Base-by-base conservation (phyloP, 1,139 yeast genomes). In the Yamadazyma pseudoaaseri region DNA sequence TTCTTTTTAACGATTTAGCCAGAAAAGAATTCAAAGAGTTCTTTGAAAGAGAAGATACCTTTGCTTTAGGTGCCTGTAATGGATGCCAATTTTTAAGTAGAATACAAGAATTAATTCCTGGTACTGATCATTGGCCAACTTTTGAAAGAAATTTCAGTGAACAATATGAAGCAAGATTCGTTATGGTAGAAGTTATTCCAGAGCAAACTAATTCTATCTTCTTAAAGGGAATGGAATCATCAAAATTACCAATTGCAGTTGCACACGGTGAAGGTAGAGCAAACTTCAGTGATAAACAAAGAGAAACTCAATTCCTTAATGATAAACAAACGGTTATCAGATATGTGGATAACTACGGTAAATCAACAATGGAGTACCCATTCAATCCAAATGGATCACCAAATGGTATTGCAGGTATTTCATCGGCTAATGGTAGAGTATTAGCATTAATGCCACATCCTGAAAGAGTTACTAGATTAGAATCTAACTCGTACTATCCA, bases 381-480 rank as follows among this genome's bases (percentile, higher is more conserved):
- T 85, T 73, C 68, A 92, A 92, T 69, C 98, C 98, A 39, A 94
- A 94, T 62, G 99, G 99, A 26, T 86, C 97, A 14, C 87, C 94
- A 30, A 76, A 76, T 35, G 97, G 96, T 63, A 86, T 94, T 53
- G 86, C 97, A 27, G 99, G 97, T 71, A 79, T 94, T 42, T 73
- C 85, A 44, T 80, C 92, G 33, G 86, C 85, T 37, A 86, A 86
- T 54, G 98, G 98, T 47, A 81, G 98, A 60, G 97, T 94, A 4
- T 70, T 94, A 52, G 97, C 97, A 3, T 79, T 94, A 89, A 94
- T 94, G 99, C 99, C 99, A 30, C 99, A 94, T 58, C 98, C 99
- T 16, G 99, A 94, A 65, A 86, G 99, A 68, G 94, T 87, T 31
- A 75, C 83, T 39, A 77, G 96, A 65, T 69, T 80, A 55, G 96